These are phyloP conservation scores for Cyathus striatus DNA, from an alignment of 768 basidiomycete species.

Conservation along the genomic window DNA sequence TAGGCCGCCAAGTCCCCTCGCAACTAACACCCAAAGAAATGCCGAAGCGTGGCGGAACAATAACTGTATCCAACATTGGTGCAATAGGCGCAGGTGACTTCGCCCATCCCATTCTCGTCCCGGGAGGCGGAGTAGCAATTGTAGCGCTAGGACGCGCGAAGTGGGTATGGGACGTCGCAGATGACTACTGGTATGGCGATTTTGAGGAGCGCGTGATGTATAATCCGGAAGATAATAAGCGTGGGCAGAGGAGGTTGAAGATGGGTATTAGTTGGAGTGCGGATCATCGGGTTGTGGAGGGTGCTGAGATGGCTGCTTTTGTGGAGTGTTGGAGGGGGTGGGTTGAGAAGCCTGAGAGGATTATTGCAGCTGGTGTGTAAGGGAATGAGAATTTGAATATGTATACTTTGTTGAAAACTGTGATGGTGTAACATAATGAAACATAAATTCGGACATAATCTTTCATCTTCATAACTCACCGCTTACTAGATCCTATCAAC, in stretches of 20 bases:
- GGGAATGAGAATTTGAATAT: not conserved
- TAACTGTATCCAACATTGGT: conserved; percentile 81
- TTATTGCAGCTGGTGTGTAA: conserved; percentile 53
- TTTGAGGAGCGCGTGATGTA: too few species aligned
- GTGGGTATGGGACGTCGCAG: conserved; percentile 74
- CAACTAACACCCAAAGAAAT: conserved; percentile 64
- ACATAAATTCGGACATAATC: too few species aligned
- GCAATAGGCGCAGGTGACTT: conserved; percentile 68
- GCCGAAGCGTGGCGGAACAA: conserved; percentile 71
- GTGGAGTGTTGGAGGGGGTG: conserved; percentile 80
- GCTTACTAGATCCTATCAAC: too few species aligned
- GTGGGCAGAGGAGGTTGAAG: conserved; percentile 23
- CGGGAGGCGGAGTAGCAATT: conserved; percentile 81
- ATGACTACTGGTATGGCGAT: too few species aligned
- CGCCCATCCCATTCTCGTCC: conserved; percentile 73
- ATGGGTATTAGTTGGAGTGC: conserved; percentile 74
- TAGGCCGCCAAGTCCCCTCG: conserved; percentile 64
- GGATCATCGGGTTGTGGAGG: conserved; percentile 85
- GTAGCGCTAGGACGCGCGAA: conserved; percentile 76
- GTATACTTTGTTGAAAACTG: too few species aligned
- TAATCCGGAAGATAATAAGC: conserved; percentile 25
- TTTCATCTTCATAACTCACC: too few species aligned
- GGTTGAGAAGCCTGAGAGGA: conserved; percentile 69
- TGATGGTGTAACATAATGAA: too few species aligned
- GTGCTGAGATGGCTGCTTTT: conserved; percentile 85